A percentile compares a stretch with the other conserved stretches of the same genome.
Conservation (phyloP, 768 basidiomycete species). For the Postia placenta region DNA sequence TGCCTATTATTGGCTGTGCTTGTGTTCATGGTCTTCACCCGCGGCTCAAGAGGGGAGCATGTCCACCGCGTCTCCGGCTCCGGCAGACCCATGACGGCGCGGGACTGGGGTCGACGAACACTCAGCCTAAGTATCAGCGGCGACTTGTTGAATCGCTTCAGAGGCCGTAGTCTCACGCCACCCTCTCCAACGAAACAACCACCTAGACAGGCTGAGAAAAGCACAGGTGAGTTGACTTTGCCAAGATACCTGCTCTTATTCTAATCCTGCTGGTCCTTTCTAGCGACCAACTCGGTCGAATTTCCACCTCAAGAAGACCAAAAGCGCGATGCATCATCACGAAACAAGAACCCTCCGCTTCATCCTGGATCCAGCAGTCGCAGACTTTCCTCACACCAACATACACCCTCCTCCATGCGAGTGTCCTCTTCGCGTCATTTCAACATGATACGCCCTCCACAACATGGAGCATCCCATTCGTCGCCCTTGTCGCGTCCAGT, state of each 20-base stretch:
- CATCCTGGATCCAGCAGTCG: constrained; percentile 3
- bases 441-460: constrained; percentile 16
- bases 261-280: no score
- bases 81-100: constrained; percentile 26
- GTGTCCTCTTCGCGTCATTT: constrained; percentile 12
- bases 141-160: constrained; percentile 40
- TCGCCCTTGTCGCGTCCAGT: constrained; percentile 29
- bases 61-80: constrained; percentile 1
- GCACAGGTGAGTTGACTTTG: no score
- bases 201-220: no score
- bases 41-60: constrained; percentile 49
- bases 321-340: not conserved
- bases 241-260: no score
- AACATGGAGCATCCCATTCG: constrained; percentile 15
- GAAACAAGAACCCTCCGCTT: not conserved
- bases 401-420: constrained; percentile 17
- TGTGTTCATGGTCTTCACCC: constrained; percentile 81
- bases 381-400: constrained; percentile 8
- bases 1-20: constrained; percentile 78
- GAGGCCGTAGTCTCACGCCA: constrained; percentile 26
- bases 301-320: constrained; percentile 13
- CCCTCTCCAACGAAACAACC: no score
- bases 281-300: no score
- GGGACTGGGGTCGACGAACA: constrained; percentile 52
- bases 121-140: constrained; percentile 48